A percentile compares a stretch with the other conserved stretches of the same genome.
Conservation (phyloP, 2,329 filamentous ascomycete genomes). For the Stromatinia cepivora region DNA sequence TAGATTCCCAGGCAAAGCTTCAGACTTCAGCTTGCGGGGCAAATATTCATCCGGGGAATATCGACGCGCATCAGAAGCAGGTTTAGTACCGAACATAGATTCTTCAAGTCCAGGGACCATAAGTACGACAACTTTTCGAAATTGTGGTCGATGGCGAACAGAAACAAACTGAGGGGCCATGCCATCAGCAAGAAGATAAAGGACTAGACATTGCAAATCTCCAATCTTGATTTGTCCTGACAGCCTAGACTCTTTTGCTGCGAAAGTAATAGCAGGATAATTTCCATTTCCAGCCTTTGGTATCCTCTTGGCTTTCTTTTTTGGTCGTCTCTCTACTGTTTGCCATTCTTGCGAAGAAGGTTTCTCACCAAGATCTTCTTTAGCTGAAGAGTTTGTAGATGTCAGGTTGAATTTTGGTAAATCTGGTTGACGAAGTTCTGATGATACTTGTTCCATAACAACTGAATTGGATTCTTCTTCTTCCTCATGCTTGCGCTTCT, state of each 20-base stretch:
- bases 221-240: constrained; percentile 62
- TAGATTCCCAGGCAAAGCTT: constrained; percentile 54
- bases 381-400: constrained; percentile 30
- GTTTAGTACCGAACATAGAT: constrained; percentile 73
- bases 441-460: constrained; percentile 32
- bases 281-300: constrained; percentile 56
- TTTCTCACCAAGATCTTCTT: constrained; percentile 25
- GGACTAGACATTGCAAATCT: constrained; percentile 61
- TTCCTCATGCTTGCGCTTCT: constrained; percentile 39
- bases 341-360: constrained; percentile 49
- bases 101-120: constrained; percentile 92
- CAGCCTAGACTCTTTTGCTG: constrained; percentile 53
- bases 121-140: constrained; percentile 79
- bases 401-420: constrained; percentile 42
- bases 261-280: constrained; percentile 62
- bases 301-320: constrained; percentile 62
- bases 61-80: constrained; percentile 28
- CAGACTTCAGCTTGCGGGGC: constrained; percentile 53
- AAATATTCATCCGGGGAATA: constrained; percentile 60
- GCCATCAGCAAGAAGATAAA: constrained; percentile 68
- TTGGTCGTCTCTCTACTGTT: constrained; percentile 50
- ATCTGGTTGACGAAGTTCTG: constrained; percentile 36
- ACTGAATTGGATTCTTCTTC: constrained; percentile 17
- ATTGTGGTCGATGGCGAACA: constrained; percentile 61
- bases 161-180: constrained; percentile 64